Conservation (phyloP, 345 rosid species). For the Gossypium mustelinum region DNA sequence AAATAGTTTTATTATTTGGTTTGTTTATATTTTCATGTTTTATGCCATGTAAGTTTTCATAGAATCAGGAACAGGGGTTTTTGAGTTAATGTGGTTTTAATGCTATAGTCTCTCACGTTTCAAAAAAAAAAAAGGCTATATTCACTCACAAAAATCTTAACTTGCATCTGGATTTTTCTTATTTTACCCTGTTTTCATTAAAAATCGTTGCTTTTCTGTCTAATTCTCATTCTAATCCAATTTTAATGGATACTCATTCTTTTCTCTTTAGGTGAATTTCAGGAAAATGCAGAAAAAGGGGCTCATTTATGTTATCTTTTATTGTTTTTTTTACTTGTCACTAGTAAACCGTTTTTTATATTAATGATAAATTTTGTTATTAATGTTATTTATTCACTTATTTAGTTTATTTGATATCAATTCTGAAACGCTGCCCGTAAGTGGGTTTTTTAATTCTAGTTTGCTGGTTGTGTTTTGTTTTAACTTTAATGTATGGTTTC, state of each 20-base stretch:
- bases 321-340: not conserved
- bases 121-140: not conserved
- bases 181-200: not conserved
- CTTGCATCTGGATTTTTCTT: slow-evolving; percentile 9
- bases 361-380: not conserved
- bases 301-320: not conserved
- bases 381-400: not conserved
- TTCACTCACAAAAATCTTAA: slow-evolving; percentile 11
- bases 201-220: slow-evolving; percentile 4
- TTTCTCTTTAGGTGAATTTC: not conserved
- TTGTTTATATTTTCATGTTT: not conserved
- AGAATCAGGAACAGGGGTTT: not conserved
- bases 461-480: no score
- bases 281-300: not conserved
- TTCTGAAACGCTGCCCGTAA: not conserved
- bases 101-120: not conserved
- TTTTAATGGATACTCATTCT: not conserved
- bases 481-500: not conserved
- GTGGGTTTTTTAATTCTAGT: not conserved
- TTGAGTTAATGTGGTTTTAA: not conserved
- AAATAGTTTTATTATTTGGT: not conserved
- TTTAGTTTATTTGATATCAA: not conserved
- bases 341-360: not conserved
- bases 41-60: not conserved
- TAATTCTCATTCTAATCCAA: not conserved